Evolutionary conservation across 164 flowering plant genomes (phyloP).

Genomic region (Malania oleifera): DNA sequence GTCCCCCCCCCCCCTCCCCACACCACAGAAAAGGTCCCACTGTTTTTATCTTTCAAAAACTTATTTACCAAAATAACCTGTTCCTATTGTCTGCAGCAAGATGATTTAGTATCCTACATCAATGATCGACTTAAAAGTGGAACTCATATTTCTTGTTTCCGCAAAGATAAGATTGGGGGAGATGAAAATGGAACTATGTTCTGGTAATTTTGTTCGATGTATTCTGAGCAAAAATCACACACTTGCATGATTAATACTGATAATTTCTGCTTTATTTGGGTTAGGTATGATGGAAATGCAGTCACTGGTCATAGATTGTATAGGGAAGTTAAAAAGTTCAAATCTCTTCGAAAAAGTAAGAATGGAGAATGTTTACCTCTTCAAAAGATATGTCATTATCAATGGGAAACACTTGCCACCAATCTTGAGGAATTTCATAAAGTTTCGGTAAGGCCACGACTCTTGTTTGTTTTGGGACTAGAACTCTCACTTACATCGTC

Average conservation of each 20-base stretch:
- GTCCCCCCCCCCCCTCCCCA: neutral
- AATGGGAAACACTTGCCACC: conserved; percentile 91
- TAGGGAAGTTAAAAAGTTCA: conserved; percentile 42
- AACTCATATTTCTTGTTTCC: conserved; percentile 47
- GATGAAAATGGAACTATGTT: conserved; percentile 57
- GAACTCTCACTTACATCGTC: conserved; percentile 6
- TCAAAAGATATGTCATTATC: conserved; percentile 15
- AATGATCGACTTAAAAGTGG: conserved; percentile 56
- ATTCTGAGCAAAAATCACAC: neutral
- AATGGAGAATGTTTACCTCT: conserved; percentile 22
- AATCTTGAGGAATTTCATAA: conserved; percentile 68
- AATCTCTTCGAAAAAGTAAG: conserved; percentile 24
- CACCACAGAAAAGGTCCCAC: too few species aligned
- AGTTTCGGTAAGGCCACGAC: conserved; percentile 42
- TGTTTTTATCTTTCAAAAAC: neutral
- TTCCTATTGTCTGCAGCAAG: conserved; percentile 52
- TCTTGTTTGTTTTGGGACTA: neutral
- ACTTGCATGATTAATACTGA: neutral
- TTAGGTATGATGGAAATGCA: conserved; percentile 80
- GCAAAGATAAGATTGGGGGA: conserved; percentile 54
- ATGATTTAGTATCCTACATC: conserved; percentile 48
- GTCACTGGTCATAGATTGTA: conserved; percentile 68
- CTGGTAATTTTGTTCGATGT: conserved; percentile 41
- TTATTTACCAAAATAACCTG: neutral
- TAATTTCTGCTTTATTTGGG: neutral